A percentile compares a stretch with the other conserved stretches of the same genome.
phyloP scores from a whole-genome alignment of 2,329 filamentous ascomycete genomes.

The Trichoderma breve region DNA sequence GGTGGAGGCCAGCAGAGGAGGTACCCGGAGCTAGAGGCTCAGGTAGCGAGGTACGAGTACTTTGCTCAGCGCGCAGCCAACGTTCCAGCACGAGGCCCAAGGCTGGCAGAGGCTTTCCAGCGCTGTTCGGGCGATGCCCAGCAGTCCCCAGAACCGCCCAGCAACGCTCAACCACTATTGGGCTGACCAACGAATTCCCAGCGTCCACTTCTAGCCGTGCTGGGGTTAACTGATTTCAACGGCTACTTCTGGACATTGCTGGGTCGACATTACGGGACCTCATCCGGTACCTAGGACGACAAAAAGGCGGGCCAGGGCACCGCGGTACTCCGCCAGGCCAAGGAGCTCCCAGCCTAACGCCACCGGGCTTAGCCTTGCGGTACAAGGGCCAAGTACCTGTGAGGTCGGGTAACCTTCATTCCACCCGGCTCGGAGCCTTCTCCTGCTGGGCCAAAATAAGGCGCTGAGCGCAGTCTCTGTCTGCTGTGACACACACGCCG shows the following conservation, averaged over 20 bases:
- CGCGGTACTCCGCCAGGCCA: conserved; percentile 16
- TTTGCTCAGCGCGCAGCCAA: neutral
- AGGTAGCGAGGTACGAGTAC: neutral
- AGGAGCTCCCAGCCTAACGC: conserved; percentile 18
- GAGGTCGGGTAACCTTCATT: conserved; percentile 7
- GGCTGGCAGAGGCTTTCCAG: neutral
- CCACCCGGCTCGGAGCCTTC: neutral
- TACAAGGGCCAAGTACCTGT: conserved; percentile 5
- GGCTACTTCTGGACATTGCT: neutral
- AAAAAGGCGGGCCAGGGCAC: conserved; percentile 21
- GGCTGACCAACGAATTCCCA: neutral
- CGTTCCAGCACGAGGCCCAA: neutral
- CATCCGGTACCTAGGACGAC: conserved; percentile 13
- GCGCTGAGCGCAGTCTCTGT: neutral
- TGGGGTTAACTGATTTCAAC: neutral
- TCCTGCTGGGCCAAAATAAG: neutral
- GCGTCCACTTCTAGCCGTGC: neutral
- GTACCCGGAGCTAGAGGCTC: conserved; percentile 18
- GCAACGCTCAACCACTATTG: neutral
- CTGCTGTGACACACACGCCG: neutral
- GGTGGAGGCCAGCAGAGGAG: conserved; percentile 15
- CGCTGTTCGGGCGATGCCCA: neutral
- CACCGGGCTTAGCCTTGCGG: conserved; percentile 3
- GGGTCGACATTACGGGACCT: conserved; percentile 8
- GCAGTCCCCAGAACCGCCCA: neutral